A percentile compares a stretch with the other conserved stretches of the same genome.
These are phyloP conservation scores for Silybum marianum DNA, from an alignment of 129 eudicot species.

Conservation along the genomic window DNA sequence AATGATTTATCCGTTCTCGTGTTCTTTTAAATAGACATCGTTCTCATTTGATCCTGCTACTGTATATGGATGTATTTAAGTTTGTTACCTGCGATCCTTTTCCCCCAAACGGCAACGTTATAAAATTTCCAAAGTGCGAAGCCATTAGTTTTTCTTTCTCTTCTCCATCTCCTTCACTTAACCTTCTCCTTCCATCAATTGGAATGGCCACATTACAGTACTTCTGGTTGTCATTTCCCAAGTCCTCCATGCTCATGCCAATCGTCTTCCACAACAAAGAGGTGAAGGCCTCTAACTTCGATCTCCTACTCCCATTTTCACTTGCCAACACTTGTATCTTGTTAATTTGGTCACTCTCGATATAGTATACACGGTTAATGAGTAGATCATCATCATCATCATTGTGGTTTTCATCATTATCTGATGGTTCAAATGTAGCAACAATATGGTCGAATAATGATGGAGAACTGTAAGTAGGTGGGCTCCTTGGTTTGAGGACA, in stretches of 20 bases:
- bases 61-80: too few species aligned
- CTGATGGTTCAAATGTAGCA: slow-evolving; percentile 16
- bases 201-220: slow-evolving; percentile 41
- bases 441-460: not conserved
- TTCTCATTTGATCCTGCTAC: too few species aligned
- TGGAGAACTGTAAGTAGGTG: not conserved
- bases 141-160: slow-evolving; percentile 22
- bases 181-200: slow-evolving; percentile 50
- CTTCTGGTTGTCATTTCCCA: not conserved
- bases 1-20: too few species aligned
- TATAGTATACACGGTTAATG: slow-evolving; percentile 35
- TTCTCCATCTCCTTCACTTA: slow-evolving; percentile 40
- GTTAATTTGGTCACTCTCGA: slow-evolving; percentile 28
- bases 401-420: not conserved
- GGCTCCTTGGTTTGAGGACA: slow-evolving; percentile 37
- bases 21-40: too few species aligned
- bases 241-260: slow-evolving; percentile 7
- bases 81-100: slow-evolving; percentile 18
- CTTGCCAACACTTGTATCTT: slow-evolving; percentile 39
- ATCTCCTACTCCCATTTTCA: slow-evolving; percentile 20
- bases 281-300: slow-evolving; percentile 46
- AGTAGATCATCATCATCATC: slow-evolving; percentile 24
- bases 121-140: slow-evolving; percentile 52
- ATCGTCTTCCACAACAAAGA: slow-evolving; percentile 23
- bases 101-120: slow-evolving; percentile 53